Percentiles rank a stretch among this genome's conserved stretches.
Conservation (phyloP, 1,284 basidiomycete species). For the Termitomyces sp. region DNA sequence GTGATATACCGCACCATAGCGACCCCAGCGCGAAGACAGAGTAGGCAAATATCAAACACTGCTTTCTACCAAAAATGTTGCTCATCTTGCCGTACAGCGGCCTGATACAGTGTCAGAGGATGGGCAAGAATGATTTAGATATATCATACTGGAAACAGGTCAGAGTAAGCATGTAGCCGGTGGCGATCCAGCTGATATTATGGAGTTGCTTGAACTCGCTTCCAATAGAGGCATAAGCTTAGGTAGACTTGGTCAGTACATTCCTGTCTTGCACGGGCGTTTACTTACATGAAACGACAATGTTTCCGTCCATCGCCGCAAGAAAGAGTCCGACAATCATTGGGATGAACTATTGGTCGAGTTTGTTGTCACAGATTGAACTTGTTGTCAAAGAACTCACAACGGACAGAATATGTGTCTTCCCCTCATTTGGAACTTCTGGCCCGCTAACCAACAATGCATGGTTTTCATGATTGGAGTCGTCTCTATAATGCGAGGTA, state of each 20-base stretch:
- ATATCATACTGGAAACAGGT: conserved; percentile 52
- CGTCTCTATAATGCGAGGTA: not conserved
- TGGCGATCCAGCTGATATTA: conserved; percentile 60
- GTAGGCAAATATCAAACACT: conserved; percentile 51
- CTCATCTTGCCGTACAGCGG: conserved; percentile 59
- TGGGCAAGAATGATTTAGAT: not conserved
- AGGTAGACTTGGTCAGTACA: not conserved
- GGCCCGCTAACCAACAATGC: no score
- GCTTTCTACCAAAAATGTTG: conserved; percentile 58
- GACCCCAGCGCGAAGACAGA: conserved; percentile 48
- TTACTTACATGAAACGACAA: conserved; percentile 44
- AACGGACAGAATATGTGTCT: not conserved
- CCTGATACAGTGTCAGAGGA: conserved; percentile 24
- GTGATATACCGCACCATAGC: conserved; percentile 47
- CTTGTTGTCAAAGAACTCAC: not conserved
- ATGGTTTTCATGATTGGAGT: not conserved
- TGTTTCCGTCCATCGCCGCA: conserved; percentile 52
- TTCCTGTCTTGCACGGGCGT: not conserved
- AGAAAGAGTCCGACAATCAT: conserved; percentile 45
- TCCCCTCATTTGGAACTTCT: not conserved
- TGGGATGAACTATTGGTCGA: not conserved
- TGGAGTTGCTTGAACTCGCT: conserved; percentile 56
- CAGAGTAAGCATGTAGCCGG: conserved; percentile 52
- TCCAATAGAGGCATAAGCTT: conserved; percentile 54
- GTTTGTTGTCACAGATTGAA: not conserved